Evolutionary conservation across 2,329 filamentous ascomycete genomes (phyloP).

Genomic region (Cladosporium halotolerans): DNA sequence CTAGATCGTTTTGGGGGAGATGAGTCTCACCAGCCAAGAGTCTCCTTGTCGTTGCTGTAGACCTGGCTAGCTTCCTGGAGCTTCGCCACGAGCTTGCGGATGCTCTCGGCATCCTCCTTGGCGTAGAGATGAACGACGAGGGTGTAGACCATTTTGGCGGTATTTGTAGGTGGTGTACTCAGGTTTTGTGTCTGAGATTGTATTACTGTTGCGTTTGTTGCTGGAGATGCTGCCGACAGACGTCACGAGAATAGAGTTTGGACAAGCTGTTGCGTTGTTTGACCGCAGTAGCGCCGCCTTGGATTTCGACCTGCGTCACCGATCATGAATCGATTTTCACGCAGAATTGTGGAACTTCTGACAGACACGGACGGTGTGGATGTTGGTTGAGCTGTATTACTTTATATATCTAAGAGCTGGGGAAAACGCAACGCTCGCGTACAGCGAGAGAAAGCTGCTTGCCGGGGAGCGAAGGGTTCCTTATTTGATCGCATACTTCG

Average conservation of each 20-base stretch:
- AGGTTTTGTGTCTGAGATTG: not conserved
- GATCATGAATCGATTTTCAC: too few species aligned
- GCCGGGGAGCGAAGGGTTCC: too few species aligned
- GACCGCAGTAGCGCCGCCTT: constrained; percentile 7
- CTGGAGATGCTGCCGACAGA: not conserved
- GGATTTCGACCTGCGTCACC: constrained; percentile 5
- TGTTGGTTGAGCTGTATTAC: too few species aligned
- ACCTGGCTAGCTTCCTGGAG: constrained; percentile 68
- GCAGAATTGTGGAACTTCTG: too few species aligned
- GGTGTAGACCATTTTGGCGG: constrained; percentile 57
- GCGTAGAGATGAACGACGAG: constrained; percentile 65
- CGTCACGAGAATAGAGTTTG: constrained; percentile 6
- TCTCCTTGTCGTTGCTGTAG: constrained; percentile 67
- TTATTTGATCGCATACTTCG: constrained; percentile 16
- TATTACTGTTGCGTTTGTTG: not conserved
- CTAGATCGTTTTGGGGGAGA: not conserved
- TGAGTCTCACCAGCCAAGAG: constrained; percentile 30
- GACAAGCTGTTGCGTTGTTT: constrained; percentile 9
- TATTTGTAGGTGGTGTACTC: not conserved
- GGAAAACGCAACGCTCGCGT: too few species aligned
- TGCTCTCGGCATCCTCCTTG: constrained; percentile 57
- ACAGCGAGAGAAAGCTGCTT: too few species aligned
- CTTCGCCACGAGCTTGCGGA: constrained; percentile 64
- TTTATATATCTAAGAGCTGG: too few species aligned
- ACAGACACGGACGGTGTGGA: too few species aligned